These are phyloP conservation scores for Rubia occidens DNA, from an alignment of 305 asterid species.

Conservation along the genomic window DNA sequence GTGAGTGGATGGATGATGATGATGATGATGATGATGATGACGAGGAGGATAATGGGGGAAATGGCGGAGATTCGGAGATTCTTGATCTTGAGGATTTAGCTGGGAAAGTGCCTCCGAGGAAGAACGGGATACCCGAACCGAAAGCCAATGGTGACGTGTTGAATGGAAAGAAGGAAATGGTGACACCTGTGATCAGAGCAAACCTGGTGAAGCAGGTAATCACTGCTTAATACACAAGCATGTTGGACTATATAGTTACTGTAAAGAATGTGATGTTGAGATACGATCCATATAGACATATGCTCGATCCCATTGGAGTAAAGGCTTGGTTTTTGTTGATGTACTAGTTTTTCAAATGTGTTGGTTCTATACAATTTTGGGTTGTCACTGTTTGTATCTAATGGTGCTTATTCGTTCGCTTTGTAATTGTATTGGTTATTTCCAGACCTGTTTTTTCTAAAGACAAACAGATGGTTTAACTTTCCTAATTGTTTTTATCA, in stretches of 20 bases:
- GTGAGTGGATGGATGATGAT: conserved; percentile 44
- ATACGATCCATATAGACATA: not conserved
- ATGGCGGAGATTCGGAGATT: conserved; percentile 34
- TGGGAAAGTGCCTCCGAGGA: conserved; percentile 73
- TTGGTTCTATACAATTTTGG: not conserved
- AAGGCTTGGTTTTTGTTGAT: not conserved
- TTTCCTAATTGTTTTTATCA: not conserved
- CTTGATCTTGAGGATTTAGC: conserved; percentile 97
- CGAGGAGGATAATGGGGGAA: conserved; percentile 39
- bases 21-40: conserved; percentile 50
- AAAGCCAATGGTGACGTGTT: conserved; percentile 52
- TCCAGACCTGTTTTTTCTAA: too few species aligned
- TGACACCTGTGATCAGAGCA: conserved; percentile 68
- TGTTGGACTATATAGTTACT: not conserved
- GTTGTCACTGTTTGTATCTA: not conserved
- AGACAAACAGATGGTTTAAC: not conserved
- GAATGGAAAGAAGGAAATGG: conserved; percentile 83
- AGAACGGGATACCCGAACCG: conserved; percentile 32
- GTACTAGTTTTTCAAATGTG: not conserved
- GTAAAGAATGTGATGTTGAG: not conserved
- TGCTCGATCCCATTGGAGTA: not conserved
- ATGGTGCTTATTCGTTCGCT: not conserved
- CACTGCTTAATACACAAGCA: not conserved
- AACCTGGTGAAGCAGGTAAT: conserved; percentile 83
- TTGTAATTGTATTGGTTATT: not conserved